A percentile compares a stretch with the other conserved stretches of the same genome.
phyloP scores from a whole-genome alignment of 2,329 filamentous ascomycete genomes.

The Cladosporium velox region DNA sequence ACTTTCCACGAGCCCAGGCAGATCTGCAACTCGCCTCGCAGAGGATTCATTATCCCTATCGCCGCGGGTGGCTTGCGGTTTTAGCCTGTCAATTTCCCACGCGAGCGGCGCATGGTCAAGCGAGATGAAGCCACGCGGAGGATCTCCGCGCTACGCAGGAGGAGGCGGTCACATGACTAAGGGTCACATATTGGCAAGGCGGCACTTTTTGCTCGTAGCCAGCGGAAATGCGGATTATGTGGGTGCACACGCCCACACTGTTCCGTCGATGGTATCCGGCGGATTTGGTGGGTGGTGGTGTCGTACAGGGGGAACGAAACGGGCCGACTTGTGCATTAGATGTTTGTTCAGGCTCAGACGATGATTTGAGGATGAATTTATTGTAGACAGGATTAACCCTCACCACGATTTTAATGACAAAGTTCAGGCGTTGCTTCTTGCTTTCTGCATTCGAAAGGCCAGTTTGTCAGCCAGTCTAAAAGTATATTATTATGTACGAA shows the following conservation, averaged over 20 bases:
- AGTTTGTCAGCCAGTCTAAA: neutral
- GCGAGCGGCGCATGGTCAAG: conserved; percentile 18
- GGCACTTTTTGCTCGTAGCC: neutral
- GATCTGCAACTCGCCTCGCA: conserved; percentile 6
- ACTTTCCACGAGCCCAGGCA: neutral
- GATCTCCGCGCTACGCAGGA: conserved; percentile 1
- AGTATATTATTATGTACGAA: conserved; percentile 5
- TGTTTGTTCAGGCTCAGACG: neutral
- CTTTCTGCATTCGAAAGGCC: neutral
- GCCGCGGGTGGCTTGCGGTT: neutral
- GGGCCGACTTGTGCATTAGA: conserved; percentile 1
- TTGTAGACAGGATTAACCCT: conserved; percentile 1
- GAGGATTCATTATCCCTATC: neutral
- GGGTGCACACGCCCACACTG: neutral
- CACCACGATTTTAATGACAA: conserved; percentile 10
- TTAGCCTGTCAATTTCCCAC: conserved; percentile 17
- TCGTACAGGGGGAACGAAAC: neutral
- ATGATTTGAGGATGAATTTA: neutral
- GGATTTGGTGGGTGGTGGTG: neutral
- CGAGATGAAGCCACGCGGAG: conserved; percentile 19
- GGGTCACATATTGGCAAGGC: neutral
- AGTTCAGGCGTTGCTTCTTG: neutral
- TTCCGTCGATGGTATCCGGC: neutral
- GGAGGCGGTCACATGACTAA: conserved; percentile 3
- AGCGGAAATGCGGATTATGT: neutral